A percentile compares a stretch with the other conserved stretches of the same genome.
phyloP scores from a whole-genome alignment of 208 protist genomes.

The Polymyxa betae region DNA sequence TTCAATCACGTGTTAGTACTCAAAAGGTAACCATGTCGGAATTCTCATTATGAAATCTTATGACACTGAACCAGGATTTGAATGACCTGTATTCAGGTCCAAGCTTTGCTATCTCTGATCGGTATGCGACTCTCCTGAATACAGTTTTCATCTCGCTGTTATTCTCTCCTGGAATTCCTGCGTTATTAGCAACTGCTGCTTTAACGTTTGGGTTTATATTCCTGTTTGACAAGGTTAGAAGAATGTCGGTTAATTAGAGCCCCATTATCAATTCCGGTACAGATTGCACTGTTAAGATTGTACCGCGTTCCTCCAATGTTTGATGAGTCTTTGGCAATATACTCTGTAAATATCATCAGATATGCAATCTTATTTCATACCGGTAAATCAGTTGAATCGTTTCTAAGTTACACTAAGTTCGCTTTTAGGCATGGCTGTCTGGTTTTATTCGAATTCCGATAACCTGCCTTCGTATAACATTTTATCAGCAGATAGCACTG shows the following conservation, averaged over 20 bases:
- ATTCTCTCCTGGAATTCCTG: background rate
- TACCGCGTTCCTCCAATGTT: slow-evolving; percentile 12
- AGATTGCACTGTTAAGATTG: background rate
- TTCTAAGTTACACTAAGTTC: background rate
- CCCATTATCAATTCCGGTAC: background rate
- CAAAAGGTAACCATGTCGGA: slow-evolving; percentile 5
- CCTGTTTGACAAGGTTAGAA: slow-evolving; percentile 32
- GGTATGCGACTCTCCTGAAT: slow-evolving; percentile 22
- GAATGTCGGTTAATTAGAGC: background rate
- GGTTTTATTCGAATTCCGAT: background rate
- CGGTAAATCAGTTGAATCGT: background rate
- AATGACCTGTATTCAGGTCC: slow-evolving; percentile 24
- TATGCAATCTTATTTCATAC: slow-evolving; percentile 3
- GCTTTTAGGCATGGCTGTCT: slow-evolving; percentile 1
- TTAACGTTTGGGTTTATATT: background rate
- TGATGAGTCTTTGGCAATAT: slow-evolving; percentile 19
- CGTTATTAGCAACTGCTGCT: background rate
- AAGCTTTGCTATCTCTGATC: background rate
- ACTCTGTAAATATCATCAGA: background rate
- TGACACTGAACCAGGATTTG: slow-evolving; percentile 3
- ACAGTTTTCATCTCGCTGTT: slow-evolving; percentile 17
- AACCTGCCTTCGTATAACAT: background rate
- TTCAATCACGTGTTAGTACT: background rate
- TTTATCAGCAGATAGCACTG: background rate
- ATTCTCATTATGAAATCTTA: background rate